phyloP scores from a whole-genome alignment of 2,329 filamentous ascomycete genomes.

The Aspergillus tamarii region DNA sequence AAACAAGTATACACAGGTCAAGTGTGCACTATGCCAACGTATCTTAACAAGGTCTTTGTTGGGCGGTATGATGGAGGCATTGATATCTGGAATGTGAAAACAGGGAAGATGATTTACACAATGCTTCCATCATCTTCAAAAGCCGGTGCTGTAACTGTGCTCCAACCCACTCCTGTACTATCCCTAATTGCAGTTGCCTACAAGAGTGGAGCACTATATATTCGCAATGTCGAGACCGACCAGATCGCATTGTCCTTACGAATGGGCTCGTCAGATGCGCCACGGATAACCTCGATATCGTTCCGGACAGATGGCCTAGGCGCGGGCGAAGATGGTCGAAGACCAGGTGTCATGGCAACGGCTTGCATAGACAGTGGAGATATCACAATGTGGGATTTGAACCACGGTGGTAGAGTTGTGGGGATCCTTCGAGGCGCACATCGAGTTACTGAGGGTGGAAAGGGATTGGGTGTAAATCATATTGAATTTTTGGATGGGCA shows the following conservation, averaged over 20 bases:
- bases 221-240: conserved; percentile 82
- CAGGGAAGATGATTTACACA: conserved; percentile 86
- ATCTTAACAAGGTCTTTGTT: conserved; percentile 92
- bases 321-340: conserved; percentile 82
- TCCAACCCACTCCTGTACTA: conserved; percentile 81
- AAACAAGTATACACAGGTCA: conserved; percentile 74
- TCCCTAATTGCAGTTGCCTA: conserved; percentile 89
- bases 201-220: conserved; percentile 72
- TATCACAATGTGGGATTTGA: conserved; percentile 94
- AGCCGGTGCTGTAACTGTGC: conserved; percentile 80
- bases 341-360: conserved; percentile 92
- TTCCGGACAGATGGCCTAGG: conserved; percentile 90
- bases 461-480: conserved; percentile 76
- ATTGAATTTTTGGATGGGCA: conserved; percentile 89
- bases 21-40: conserved; percentile 88
- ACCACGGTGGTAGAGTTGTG: conserved; percentile 81
- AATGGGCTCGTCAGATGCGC: conserved; percentile 63
- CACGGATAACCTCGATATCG: conserved; percentile 76
- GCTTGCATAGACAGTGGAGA: conserved; percentile 79
- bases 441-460: conserved; percentile 59
- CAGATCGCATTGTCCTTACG: conserved; percentile 71
- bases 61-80: conserved; percentile 85
- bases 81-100: conserved; percentile 97
- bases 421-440: conserved; percentile 88
- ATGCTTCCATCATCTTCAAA: conserved; percentile 74